Percentiles rank a stretch among this genome's conserved stretches.
Conservation (phyloP, 768 basidiomycete species). For the Rhizopogon rudus region DNA sequence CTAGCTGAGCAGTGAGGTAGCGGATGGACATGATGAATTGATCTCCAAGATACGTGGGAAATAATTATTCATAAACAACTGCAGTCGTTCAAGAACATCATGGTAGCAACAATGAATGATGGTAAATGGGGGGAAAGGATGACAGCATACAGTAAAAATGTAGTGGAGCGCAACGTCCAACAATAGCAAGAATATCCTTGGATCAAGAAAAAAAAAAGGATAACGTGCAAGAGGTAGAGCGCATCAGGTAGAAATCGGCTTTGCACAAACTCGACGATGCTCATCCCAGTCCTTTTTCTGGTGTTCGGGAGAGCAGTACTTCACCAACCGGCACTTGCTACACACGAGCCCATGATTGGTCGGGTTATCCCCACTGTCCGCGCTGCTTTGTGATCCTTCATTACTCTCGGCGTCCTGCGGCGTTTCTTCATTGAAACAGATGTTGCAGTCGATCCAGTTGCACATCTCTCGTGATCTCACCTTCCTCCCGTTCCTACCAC, state of each 20-base stretch:
- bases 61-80: not conserved
- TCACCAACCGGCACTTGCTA: constrained; percentile 75
- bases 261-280: constrained; percentile 65
- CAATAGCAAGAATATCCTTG: constrained; percentile 1
- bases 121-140: not conserved
- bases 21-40: constrained; percentile 45
- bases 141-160: not conserved
- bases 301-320: constrained; percentile 72
- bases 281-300: constrained; percentile 78
- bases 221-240: not conserved
- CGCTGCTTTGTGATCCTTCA: constrained; percentile 40
- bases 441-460: constrained; percentile 76
- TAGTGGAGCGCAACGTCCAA: not conserved
- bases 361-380: constrained; percentile 26
- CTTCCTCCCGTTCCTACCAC: constrained; percentile 43
- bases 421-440: constrained; percentile 48
- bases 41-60: not conserved
- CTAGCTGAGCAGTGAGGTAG: constrained; percentile 65
- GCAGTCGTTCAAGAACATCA: not conserved
- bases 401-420: constrained; percentile 29
- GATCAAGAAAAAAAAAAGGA: not conserved
- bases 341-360: constrained; percentile 53
- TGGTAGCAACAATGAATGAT: not conserved
- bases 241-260: constrained; percentile 17
- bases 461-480: constrained; percentile 64